Evolutionary conservation across 306 rosid genomes (phyloP).

Genomic region (Lotus japonicus): DNA sequence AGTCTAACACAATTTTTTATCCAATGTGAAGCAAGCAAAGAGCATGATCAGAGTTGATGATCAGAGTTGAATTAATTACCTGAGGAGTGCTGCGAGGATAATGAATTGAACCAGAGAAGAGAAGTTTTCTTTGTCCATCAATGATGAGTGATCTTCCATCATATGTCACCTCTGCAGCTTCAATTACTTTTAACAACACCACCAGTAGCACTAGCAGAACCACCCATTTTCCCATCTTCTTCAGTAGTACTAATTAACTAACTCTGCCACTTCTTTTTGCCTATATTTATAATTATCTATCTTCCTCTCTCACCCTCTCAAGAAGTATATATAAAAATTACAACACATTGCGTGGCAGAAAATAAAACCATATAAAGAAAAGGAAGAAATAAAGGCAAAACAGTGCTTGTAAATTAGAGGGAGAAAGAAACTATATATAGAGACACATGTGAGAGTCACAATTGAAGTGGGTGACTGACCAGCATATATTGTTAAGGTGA

Average conservation of each 20-base stretch:
- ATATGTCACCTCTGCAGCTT: slow-evolving; percentile 32
- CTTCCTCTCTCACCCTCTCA: neutral
- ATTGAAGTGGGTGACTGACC: slow-evolving; percentile 21
- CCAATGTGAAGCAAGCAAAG: too few relatives aligned
- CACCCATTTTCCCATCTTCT: slow-evolving; percentile 30
- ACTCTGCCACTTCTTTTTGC: neutral
- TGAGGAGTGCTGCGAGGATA: slow-evolving; percentile 88
- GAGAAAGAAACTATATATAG: too few relatives aligned
- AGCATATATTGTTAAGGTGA: neutral
- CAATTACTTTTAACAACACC: neutral
- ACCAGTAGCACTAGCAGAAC: neutral
- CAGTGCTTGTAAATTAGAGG: too few relatives aligned
- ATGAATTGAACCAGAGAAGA: slow-evolving; percentile 82
- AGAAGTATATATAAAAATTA: neutral
- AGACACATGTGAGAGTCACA: slow-evolving; percentile 5
- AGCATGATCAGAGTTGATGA: too few relatives aligned
- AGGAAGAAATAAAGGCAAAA: too few relatives aligned
- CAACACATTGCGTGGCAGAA: neutral
- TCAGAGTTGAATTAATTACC: slow-evolving; percentile 28
- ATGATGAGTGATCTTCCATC: slow-evolving; percentile 85
- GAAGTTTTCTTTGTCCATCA: slow-evolving; percentile 47
- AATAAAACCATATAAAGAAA: too few relatives aligned
- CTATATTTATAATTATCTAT: too few relatives aligned
- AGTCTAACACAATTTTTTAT: too few relatives aligned
- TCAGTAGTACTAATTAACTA: neutral